Evolutionary conservation across 2,329 filamentous ascomycete species (phyloP).

Genomic region (Monosporascus ibericus): DNA sequence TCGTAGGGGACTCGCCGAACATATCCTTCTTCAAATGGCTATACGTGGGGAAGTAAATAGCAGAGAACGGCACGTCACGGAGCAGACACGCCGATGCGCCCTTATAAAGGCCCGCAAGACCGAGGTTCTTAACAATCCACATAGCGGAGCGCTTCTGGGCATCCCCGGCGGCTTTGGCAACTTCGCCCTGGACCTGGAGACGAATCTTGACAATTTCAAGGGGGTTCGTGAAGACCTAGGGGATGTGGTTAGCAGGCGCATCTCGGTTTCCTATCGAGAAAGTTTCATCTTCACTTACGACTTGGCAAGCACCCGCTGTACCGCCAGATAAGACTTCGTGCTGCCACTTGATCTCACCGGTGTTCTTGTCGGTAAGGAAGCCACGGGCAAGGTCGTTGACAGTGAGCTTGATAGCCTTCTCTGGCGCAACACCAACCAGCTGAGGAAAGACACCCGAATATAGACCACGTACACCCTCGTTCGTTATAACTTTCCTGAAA

Average conservation of each 20-base stretch:
- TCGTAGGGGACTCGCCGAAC: constrained; percentile 81
- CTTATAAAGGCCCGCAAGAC: constrained; percentile 93
- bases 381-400: constrained; percentile 90
- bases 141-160: constrained; percentile 85
- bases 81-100: constrained; percentile 90
- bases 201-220: constrained; percentile 99
- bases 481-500: constrained; percentile 84
- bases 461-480: constrained; percentile 82
- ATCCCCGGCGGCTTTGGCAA: constrained; percentile 78
- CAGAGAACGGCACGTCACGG: constrained; percentile 94
- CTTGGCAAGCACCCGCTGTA: constrained; percentile 87
- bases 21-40: constrained; percentile 88
- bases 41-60: constrained; percentile 98
- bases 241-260: constrained; percentile 6
- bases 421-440: constrained; percentile 94
- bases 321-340: constrained; percentile 85
- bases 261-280: not conserved
- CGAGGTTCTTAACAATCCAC: constrained; percentile 95
- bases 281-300: constrained; percentile 56
- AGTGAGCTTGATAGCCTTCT: constrained; percentile 98
- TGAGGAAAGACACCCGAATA: constrained; percentile 95
- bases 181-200: constrained; percentile 93
- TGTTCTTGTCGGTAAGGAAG: constrained; percentile 66
- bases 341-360: constrained; percentile 62
- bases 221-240: constrained; percentile 85